These are phyloP conservation scores for Porcisia hertigi DNA, from an alignment of 208 protist species.

Conservation along the genomic window DNA sequence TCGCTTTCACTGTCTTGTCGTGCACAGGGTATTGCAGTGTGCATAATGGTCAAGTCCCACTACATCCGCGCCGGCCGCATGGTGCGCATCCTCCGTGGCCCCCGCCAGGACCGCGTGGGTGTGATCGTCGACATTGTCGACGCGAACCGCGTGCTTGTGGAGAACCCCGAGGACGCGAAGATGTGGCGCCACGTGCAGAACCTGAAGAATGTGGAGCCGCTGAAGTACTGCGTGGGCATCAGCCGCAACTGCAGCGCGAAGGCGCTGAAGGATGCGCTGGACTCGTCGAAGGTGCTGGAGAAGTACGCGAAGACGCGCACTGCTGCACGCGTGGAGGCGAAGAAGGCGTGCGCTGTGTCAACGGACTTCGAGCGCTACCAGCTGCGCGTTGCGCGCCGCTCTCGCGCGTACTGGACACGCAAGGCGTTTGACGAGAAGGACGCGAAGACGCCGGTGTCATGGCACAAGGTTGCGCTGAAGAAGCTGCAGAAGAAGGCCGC, in stretches of 20 bases:
- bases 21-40: constrained; percentile 31
- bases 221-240: constrained; percentile 68
- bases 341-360: constrained; percentile 80
- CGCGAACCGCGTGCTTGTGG: constrained; percentile 88
- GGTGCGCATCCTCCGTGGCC: constrained; percentile 62
- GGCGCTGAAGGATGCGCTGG: constrained; percentile 75
- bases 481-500: constrained; percentile 84
- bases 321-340: constrained; percentile 73
- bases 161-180: constrained; percentile 89
- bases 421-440: constrained; percentile 92
- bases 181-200: constrained; percentile 92
- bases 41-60: constrained; percentile 65
- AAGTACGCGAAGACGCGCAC: constrained; percentile 87
- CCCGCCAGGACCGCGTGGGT: constrained; percentile 66
- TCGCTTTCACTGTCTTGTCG: constrained; percentile 12
- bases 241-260: constrained; percentile 76
- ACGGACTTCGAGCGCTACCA: constrained; percentile 94
- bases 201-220: constrained; percentile 87
- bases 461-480: constrained; percentile 89
- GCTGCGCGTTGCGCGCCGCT: constrained; percentile 89
- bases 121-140: constrained; percentile 90
- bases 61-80: constrained; percentile 61
- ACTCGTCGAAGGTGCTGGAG: constrained; percentile 72
- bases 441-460: constrained; percentile 86
- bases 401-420: constrained; percentile 89